These are phyloP conservation scores for Ogataea philodendri DNA, from an alignment of 805 yeast species.

Conservation along the genomic window DNA sequence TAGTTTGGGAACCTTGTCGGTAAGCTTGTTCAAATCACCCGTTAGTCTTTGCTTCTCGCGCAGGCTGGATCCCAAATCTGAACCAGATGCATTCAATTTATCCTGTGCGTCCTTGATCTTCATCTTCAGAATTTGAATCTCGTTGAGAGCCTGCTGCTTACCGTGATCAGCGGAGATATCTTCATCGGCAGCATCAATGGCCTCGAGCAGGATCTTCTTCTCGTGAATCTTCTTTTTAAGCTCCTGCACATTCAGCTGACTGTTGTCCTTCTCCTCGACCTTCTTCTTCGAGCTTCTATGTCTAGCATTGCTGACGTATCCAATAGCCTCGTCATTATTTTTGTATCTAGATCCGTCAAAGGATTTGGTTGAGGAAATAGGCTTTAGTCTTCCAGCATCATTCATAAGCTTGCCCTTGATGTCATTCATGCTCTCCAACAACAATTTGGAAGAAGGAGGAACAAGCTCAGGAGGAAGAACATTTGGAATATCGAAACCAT, in stretches of 20 bases:
- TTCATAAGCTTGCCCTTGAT: conserved; percentile 63
- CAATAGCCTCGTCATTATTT: conserved; percentile 68
- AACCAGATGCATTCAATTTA: conserved; percentile 32
- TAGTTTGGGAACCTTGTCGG: conserved; percentile 71
- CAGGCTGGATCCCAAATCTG: conserved; percentile 35
- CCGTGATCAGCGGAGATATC: conserved; percentile 35
- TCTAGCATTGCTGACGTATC: conserved; percentile 59
- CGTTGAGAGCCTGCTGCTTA: conserved; percentile 43
- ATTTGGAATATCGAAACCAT: conserved; percentile 82
- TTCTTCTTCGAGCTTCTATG: conserved; percentile 44
- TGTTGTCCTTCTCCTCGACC: conserved; percentile 20
- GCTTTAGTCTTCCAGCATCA: conserved; percentile 31
- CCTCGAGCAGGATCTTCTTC: conserved; percentile 66
- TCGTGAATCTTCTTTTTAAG: conserved; percentile 68
- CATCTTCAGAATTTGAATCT: conserved; percentile 62
- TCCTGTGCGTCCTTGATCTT: conserved; percentile 51
- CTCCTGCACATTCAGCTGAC: conserved; percentile 47
- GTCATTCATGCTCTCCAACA: conserved; percentile 67
- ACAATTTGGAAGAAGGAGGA: conserved; percentile 78
- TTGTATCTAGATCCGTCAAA: conserved; percentile 60
- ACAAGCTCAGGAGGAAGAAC: conserved; percentile 83
- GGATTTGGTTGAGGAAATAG: conserved; percentile 29
- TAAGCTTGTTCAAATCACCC: conserved; percentile 56
- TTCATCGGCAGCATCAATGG: conserved; percentile 66
- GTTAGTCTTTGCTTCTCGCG: conserved; percentile 51